Percentiles rank a stretch among this genome's conserved stretches.
Conservation (phyloP, 345 rosid genomes). For the Tarenaya hassleriana region DNA sequence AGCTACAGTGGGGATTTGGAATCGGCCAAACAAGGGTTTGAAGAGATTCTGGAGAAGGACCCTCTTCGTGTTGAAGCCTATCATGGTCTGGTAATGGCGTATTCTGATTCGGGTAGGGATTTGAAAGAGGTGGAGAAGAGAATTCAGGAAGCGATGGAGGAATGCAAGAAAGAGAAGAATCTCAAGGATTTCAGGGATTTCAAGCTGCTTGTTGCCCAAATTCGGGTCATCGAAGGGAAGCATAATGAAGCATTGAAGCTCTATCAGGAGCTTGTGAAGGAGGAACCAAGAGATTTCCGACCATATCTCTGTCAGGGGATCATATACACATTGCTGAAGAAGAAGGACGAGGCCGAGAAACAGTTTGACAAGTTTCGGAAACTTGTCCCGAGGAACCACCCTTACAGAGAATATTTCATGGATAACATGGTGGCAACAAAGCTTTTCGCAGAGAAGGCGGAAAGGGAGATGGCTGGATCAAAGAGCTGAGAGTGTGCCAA, state of each 20-base stretch:
- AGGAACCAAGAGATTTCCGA: slow-evolving; percentile 91
- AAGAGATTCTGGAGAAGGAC: slow-evolving; percentile 57
- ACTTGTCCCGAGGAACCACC: slow-evolving; percentile 84
- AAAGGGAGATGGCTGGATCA: slow-evolving; percentile 37
- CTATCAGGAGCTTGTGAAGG: slow-evolving; percentile 70
- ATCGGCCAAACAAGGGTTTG: slow-evolving; percentile 48
- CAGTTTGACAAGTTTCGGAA: slow-evolving; percentile 69
- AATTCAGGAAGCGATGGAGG: slow-evolving; percentile 59
- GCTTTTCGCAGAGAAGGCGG: slow-evolving; percentile 54
- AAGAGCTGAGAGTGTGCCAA: slow-evolving; percentile 24
- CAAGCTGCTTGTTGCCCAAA: slow-evolving; percentile 70
- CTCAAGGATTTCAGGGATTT: slow-evolving; percentile 62
- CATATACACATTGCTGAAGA: slow-evolving; percentile 63
- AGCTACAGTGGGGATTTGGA: slow-evolving; percentile 56
- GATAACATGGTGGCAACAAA: slow-evolving; percentile 69
- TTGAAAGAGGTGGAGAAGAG: slow-evolving; percentile 45
- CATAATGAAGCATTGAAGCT: slow-evolving; percentile 68
- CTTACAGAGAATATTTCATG: slow-evolving; percentile 66
- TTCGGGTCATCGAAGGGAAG: slow-evolving; percentile 60
- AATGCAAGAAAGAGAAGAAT: slow-evolving; percentile 66
- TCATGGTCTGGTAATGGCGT: slow-evolving; percentile 73
- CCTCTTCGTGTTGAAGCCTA: slow-evolving; percentile 81
- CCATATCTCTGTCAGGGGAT: slow-evolving; percentile 90
- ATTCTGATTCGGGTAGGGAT: slow-evolving; percentile 45
- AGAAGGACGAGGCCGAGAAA: slow-evolving; percentile 77